Base-by-base conservation (phyloP, 2,329 filamentous ascomycete species). In the Colletotrichum paranaense region DNA sequence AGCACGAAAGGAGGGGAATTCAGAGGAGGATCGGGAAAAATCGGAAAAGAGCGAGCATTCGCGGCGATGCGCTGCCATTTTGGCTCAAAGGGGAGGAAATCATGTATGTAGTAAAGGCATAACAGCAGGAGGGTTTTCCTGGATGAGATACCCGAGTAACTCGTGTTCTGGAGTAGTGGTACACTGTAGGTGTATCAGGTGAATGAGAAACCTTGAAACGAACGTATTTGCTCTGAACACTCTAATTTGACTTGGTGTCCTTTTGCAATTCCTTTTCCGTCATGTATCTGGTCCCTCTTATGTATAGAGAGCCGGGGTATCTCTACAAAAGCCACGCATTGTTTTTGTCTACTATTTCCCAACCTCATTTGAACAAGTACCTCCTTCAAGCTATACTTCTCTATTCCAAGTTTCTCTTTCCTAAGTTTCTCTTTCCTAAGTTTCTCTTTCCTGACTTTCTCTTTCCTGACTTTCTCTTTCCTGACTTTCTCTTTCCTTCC, bases 121-220 rank as follows among this genome's bases (percentile, higher is more conserved):
- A 32, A 22, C 52, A 57, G 32, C 60, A 71, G 67, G 60, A 66
- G 26, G 58, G 64, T 24, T 65, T 70, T 70, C 56, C 66, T 65
- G 60, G 56, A 73, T 69, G 70, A 73, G 67, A 73, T 73, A 66
- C 67, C 67, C 71, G 55, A 73, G 67, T 62, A 65, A 64, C 67
- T 70, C 35, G 57, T 71, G 60, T 73, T 73, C 22, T 58, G 67
- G 30, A 57, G 60, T 56, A 49, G 56, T 38, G 53, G 32, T 55
- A 30, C 59, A 49, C 46, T 12, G 6, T 19, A 14, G 1, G 30
- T 68, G 69, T 68, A 38, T 42, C 19, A 38, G 19, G 59, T 49
- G 53, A 72, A 72, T 69, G 53, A 60, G 68, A 64, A 63, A 42
- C 26, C 53, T 69, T 49, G 53, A 69, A 60, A 56, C 59, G 14